Percentiles rank a stretch among this genome's conserved stretches.
Evolutionary conservation across 202 grass and related monocot genomes (phyloP).

Genomic region (Panicum hallii): DNA sequence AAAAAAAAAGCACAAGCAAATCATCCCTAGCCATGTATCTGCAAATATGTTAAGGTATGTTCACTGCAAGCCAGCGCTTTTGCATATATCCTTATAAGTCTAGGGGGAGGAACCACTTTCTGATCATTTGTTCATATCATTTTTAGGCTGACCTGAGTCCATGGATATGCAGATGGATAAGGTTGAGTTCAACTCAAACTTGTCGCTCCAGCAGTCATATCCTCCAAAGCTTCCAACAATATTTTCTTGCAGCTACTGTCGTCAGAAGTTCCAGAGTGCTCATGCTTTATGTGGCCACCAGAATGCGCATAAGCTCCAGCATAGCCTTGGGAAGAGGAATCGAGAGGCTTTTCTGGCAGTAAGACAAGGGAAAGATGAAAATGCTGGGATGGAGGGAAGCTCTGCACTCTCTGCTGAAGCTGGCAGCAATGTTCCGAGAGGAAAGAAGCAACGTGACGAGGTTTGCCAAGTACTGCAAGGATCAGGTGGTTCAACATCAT

Average conservation of each 20-base stretch:
- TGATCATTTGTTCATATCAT: slow-evolving; percentile 15
- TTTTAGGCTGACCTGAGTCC: slow-evolving; percentile 25
- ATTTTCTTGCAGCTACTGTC: slow-evolving; percentile 35
- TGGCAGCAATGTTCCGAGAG: neutral
- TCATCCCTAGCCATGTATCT: neutral
- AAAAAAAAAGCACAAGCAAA: no score
- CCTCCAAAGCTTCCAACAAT: neutral
- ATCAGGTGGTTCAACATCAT: slow-evolving; percentile 32
- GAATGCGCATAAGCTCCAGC: slow-evolving; percentile 35
- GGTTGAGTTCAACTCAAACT: slow-evolving; percentile 20
- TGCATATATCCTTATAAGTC: slow-evolving; percentile 17
- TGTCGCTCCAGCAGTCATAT: slow-evolving; percentile 19
- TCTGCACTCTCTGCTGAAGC: neutral
- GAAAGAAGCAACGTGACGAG: no score
- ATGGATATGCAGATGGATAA: slow-evolving; percentile 28
- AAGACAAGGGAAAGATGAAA: slow-evolving; percentile 20
- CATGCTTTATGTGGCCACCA: slow-evolving; percentile 42
- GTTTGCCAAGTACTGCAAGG: neutral
- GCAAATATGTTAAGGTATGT: slow-evolving; percentile 32
- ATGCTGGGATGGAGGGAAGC: neutral
- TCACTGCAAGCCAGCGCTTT: neutral
- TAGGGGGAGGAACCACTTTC: slow-evolving; percentile 3
- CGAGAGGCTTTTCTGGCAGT: neutral
- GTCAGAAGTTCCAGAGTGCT: slow-evolving; percentile 9
- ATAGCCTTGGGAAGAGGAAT: slow-evolving; percentile 36